A percentile compares a stretch with the other conserved stretches of the same genome.
phyloP scores from a whole-genome alignment of 176 grass and related monocot genomes.

The Secale cereale region DNA sequence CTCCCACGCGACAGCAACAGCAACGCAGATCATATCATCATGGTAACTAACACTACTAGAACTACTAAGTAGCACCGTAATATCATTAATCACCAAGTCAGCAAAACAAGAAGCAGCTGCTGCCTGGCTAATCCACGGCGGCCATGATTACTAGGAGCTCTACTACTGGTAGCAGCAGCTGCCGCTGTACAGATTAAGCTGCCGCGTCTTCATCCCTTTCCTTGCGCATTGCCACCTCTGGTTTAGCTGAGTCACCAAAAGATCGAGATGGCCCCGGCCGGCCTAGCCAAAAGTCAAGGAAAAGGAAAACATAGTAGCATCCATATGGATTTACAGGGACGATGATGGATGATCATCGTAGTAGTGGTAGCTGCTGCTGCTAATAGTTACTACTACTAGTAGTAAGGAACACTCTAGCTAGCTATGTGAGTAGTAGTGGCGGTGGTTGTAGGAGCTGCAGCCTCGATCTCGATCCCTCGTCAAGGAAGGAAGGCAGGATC shows the following conservation, averaged over 20 bases:
- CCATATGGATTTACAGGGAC: neutral
- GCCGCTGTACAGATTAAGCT: conserved; percentile 16
- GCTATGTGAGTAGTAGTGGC: neutral
- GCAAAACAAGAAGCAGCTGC: too few species aligned
- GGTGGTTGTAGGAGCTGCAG: neutral
- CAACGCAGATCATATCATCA: too few species aligned
- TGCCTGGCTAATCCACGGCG: too few species aligned
- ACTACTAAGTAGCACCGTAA: too few species aligned
- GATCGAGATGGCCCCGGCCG: neutral
- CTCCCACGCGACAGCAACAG: conserved; percentile 15
- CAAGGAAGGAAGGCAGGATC: neutral
- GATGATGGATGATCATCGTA: neutral
- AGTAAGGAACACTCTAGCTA: neutral
- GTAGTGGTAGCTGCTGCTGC: too few species aligned
- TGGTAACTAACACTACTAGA: neutral
- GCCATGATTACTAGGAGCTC: too few species aligned
- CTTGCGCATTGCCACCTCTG: neutral
- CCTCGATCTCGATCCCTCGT: neutral
- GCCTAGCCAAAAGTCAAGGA: neutral
- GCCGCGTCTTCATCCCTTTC: neutral
- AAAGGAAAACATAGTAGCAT: too few species aligned
- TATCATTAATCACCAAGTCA: too few species aligned
- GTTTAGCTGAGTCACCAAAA: neutral
- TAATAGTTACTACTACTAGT: too few species aligned
- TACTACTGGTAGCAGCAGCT: neutral